Conservation (phyloP, 2,329 filamentous ascomycete species). For the Paraconiothyrium sp. region DNA sequence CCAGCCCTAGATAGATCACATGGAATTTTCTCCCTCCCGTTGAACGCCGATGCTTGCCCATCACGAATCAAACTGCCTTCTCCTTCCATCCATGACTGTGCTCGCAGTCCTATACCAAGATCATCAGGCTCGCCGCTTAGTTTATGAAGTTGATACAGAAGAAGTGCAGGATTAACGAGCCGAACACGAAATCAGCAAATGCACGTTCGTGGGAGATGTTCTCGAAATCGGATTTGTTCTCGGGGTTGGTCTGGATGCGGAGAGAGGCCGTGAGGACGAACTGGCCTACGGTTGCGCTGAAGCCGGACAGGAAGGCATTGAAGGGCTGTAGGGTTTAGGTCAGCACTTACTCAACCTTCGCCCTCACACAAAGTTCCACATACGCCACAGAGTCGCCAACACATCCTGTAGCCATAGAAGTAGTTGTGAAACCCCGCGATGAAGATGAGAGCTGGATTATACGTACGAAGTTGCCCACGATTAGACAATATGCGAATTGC, state of each 20-base stretch:
- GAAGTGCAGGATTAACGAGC: conserved; percentile 95
- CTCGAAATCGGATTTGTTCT: conserved; percentile 81
- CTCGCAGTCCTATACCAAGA: not conserved
- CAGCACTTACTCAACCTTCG: not conserved
- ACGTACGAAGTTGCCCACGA: conserved; percentile 94
- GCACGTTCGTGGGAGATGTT: conserved; percentile 84
- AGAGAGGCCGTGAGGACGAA: conserved; percentile 93
- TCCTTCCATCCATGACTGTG: not conserved
- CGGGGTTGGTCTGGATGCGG: conserved; percentile 88
- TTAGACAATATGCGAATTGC: conserved; percentile 91
- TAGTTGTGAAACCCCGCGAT: not conserved
- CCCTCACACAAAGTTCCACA: too few species aligned
- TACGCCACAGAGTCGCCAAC: too few species aligned
- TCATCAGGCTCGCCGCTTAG: conserved; percentile 62
- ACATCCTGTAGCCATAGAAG: not conserved
- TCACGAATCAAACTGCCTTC: not conserved
- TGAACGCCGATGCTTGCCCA: conserved; percentile 5
- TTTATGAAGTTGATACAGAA: conserved; percentile 99
- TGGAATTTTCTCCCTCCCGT: conserved; percentile 4
- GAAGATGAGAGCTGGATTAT: conserved; percentile 5
- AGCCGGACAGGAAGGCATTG: conserved; percentile 97
- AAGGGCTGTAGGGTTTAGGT: conserved; percentile 73
- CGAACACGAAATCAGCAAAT: conserved; percentile 95
- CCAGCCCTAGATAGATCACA: conserved; percentile 15
- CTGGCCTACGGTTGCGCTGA: conserved; percentile 92